These are phyloP conservation scores for Candida glucosophila DNA, from an alignment of 1,139 yeast genomes.

Conservation along the genomic window DNA sequence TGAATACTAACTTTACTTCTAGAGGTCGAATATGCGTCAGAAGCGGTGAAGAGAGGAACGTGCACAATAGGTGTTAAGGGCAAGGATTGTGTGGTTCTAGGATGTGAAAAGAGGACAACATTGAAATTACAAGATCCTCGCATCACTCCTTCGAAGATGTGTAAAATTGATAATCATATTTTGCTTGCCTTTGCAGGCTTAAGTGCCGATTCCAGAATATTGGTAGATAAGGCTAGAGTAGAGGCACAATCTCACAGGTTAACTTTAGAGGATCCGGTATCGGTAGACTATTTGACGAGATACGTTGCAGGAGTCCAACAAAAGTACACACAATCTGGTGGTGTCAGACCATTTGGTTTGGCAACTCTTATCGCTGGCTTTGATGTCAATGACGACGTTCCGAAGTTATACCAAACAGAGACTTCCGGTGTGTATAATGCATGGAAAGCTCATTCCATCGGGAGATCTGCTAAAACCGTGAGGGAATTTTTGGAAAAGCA, in stretches of 20 bases:
- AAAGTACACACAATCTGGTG: conserved; percentile 96
- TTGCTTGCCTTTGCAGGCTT: conserved; percentile 94
- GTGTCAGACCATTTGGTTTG: conserved; percentile 91
- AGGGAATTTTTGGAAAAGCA: conserved; percentile 92
- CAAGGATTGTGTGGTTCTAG: conserved; percentile 77
- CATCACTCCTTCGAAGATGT: conserved; percentile 89
- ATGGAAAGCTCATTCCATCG: conserved; percentile 99
- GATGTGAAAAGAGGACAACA: conserved; percentile 95
- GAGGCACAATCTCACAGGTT: conserved; percentile 97
- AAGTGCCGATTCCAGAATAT: conserved; percentile 93
- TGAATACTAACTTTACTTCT: conserved; percentile 21
- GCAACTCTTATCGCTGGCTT: conserved; percentile 94
- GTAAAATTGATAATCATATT: conserved; percentile 84
- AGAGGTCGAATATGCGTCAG: conserved; percentile 95
- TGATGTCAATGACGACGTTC: conserved; percentile 74
- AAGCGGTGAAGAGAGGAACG: conserved; percentile 97
- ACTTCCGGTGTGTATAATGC: conserved; percentile 97
- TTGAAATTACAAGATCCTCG: conserved; percentile 93
- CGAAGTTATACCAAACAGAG: conserved; percentile 88
- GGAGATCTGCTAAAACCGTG: conserved; percentile 90
- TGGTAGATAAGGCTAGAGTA: conserved; percentile 90
- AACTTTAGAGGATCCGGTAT: conserved; percentile 88
- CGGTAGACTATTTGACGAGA: conserved; percentile 85
- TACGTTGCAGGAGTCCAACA: conserved; percentile 97
- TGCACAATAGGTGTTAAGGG: conserved; percentile 98